Evolutionary conservation across 1,284 basidiomycete species (phyloP).

Genomic region (Exsudoporus floridanus): DNA sequence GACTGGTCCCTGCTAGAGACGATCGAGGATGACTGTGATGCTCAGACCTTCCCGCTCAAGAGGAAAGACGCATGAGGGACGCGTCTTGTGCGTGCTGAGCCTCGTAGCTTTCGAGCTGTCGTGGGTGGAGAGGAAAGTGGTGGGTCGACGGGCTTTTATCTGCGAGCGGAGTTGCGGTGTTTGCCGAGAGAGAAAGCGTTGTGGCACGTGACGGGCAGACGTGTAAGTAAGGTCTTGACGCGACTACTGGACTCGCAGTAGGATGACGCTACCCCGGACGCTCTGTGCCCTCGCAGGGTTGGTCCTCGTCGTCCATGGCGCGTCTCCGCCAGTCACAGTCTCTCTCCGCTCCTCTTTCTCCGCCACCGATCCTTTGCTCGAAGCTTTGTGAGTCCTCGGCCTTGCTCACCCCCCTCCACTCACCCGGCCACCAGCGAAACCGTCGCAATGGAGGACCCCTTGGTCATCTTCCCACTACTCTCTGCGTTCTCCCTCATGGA

Average conservation of each 20-base stretch:
- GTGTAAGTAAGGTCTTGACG: conserved; percentile 12
- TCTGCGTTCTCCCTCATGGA: conserved; percentile 21
- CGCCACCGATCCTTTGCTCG: conserved; percentile 71
- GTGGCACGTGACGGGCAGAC: conserved; percentile 24
- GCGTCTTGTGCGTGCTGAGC: conserved; percentile 48
- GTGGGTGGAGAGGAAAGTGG: conserved; percentile 9
- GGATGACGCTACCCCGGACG: conserved; percentile 20
- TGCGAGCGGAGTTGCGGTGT: conserved; percentile 20
- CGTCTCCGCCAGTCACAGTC: conserved; percentile 74
- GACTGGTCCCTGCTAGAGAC: conserved; percentile 52
- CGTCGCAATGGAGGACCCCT: conserved; percentile 39
- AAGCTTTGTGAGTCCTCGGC: conserved; percentile 66
- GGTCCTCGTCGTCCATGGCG: conserved; percentile 20
- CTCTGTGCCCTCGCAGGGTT: conserved; percentile 22
- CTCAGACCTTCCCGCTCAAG: conserved; percentile 67
- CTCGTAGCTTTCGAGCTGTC: conserved; percentile 53
- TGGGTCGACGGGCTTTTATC: conserved; percentile 9
- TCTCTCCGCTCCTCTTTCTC: conserved; percentile 80
- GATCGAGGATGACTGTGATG: conserved; percentile 48
- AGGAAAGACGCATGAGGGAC: conserved; percentile 30
- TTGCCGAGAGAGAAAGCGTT: conserved; percentile 9
- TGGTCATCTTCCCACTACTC: conserved; percentile 28
- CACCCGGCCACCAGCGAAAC: conserved; percentile 48
- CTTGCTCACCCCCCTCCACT: background rate
- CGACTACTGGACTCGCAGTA: conserved; percentile 8